Percentiles rank a stretch among this genome's conserved stretches.
Evolutionary conservation across 768 basidiomycete species (phyloP).

Genomic region (Mycena vulgaris): DNA sequence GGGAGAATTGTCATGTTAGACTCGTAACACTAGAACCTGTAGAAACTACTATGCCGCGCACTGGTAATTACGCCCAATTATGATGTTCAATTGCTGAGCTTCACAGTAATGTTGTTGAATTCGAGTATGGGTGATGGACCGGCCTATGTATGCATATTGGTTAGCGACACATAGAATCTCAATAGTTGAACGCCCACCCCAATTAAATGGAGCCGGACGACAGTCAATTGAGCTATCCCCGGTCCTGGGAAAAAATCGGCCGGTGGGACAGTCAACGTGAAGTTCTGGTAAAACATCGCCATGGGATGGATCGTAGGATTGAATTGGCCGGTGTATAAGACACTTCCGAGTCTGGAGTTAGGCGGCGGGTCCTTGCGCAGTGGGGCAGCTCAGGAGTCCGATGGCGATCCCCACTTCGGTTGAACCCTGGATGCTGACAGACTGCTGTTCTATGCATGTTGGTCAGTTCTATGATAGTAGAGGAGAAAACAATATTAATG

Average conservation of each 20-base stretch:
- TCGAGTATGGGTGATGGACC: background rate
- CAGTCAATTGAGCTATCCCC: slow-evolving; percentile 26
- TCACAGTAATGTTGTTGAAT: background rate
- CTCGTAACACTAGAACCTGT: background rate
- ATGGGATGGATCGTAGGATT: background rate
- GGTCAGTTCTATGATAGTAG: background rate
- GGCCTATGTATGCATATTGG: background rate
- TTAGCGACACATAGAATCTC: background rate
- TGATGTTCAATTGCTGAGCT: background rate
- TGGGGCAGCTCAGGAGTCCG: slow-evolving; percentile 22
- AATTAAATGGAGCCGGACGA: slow-evolving; percentile 16
- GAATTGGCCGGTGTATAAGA: slow-evolving; percentile 22
- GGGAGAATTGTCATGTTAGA: too few species aligned
- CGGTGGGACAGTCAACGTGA: slow-evolving; percentile 17
- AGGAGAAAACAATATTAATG: too few species aligned
- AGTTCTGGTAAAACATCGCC: slow-evolving; percentile 30
- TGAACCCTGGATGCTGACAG: slow-evolving; percentile 19
- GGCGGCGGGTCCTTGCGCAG: slow-evolving; percentile 15
- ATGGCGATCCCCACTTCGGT: slow-evolving; percentile 35
- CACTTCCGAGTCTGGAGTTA: slow-evolving; percentile 1
- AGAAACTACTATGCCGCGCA: background rate
- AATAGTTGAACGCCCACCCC: background rate
- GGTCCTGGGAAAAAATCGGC: background rate
- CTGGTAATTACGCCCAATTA: too few species aligned
- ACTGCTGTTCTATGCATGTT: slow-evolving; percentile 17